Base-by-base conservation (phyloP, 768 basidiomycete species). In the Tephrocybe sp. region DNA sequence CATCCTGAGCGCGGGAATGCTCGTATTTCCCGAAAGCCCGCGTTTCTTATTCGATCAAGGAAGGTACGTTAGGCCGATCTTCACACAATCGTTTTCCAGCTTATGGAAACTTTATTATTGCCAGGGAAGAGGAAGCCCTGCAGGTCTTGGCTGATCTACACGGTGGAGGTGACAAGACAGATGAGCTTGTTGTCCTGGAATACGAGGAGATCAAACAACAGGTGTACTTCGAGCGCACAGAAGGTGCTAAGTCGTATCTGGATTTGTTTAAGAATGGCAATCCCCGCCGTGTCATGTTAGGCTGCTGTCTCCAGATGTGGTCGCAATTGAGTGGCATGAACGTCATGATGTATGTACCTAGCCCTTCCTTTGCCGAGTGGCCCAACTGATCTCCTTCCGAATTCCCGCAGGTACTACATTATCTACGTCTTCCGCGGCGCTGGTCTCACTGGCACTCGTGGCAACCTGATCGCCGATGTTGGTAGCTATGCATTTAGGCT, bases 361-460 rank as follows among this genome's bases (percentile, higher is more conserved):
- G 23, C 14, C 41, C 44, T 43, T 41, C 18, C 50, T 25, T 9
- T 5, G 7, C 25, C 34, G 42, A 48, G 25, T 43, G 50, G 11
- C 28, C 11, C 43, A 18, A 30, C 11, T 14, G 23, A 17, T 45
- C 23, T 45, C 23, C 6, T 9, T 20, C 38, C 17, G 34, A 15
- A 39, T 36, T 4, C 15, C 20, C 38, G 17, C 50, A 81, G 77
- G 80, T 84, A 84, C 70, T 79, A 79, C 51, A 76, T 79, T 28
- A 72, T 86, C 57, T 87, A 87, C 54, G 88, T 90, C 40, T 88
- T 90, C 71, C 77, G 85, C 59, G 83, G 84, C 52, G 86, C 88
- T 39, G 88, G 88, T 62, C 72, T 90, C n/a, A 85, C 84, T 0
- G 88, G 87, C 23, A 75, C 77, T 36, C 82, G 85, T n/a, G 79